Evolutionary conservation across 2,329 filamentous ascomycete species (phyloP).

Genomic region (Alternaria tenuissima): DNA sequence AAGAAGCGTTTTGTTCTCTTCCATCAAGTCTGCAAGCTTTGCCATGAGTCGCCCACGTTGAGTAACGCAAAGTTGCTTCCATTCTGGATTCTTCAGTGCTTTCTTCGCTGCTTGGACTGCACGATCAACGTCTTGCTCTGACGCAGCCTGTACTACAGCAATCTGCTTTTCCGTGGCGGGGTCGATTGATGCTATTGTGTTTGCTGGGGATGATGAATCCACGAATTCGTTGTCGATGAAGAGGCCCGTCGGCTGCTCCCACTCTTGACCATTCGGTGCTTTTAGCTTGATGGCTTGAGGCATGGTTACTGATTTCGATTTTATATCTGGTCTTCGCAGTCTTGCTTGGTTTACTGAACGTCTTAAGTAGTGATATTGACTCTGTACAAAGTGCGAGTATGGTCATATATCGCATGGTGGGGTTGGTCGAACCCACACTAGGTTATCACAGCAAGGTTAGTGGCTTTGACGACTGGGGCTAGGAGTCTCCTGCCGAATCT

Average conservation of each 20-base stretch:
- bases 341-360: not conserved
- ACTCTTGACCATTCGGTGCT: conserved; percentile 51
- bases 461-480: not conserved
- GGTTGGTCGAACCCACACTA: conserved; percentile 5
- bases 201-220: conserved; percentile 42
- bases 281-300: conserved; percentile 40
- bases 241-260: conserved; percentile 51
- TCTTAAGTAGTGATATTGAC: not conserved
- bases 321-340: not conserved
- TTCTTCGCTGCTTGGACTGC: conserved; percentile 46
- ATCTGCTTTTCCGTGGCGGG: conserved; percentile 42
- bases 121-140: conserved; percentile 44
- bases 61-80: conserved; percentile 26
- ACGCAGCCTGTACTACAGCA: conserved; percentile 42
- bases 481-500: not conserved
- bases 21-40: conserved; percentile 40
- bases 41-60: conserved; percentile 32
- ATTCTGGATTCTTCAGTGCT: conserved; percentile 32
- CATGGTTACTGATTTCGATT: not conserved
- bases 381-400: not conserved
- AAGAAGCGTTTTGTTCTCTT: conserved; percentile 32
- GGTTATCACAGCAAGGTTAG: not conserved
- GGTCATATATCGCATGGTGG: not conserved
- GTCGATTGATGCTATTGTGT: conserved; percentile 25
- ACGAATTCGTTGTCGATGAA: conserved; percentile 58